These are phyloP conservation scores for Encephalitozoon cuniculi DNA, from an alignment of 371 early-diverging fungal species.

Conservation along the genomic window DNA sequence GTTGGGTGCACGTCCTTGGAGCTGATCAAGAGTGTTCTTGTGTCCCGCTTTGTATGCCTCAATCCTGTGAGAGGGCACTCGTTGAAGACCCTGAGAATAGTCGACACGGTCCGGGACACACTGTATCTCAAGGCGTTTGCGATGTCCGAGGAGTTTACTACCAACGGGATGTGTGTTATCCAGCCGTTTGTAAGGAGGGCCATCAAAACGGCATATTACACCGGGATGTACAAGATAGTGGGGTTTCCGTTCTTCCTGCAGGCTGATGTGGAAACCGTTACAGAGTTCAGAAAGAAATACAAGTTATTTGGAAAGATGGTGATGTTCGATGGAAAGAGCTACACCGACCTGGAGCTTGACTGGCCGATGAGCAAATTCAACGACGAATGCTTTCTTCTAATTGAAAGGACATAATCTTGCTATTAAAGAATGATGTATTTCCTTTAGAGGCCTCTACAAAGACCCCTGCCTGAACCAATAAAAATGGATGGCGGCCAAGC, in stretches of 20 bases:
- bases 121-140: conserved; percentile 4
- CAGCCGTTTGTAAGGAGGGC: conserved; percentile 5
- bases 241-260: conserved; percentile 34
- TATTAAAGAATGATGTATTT: neutral
- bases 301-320: conserved; percentile 13
- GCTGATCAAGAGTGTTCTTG: conserved; percentile 18
- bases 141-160: conserved; percentile 6
- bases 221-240: conserved; percentile 16
- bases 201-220: conserved; percentile 26
- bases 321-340: conserved; percentile 22
- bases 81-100: neutral
- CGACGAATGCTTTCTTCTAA: conserved; percentile 18
- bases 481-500: neutral
- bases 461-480: neutral
- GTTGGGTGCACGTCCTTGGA: neutral
- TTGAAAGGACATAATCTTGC: conserved; percentile 1
- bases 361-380: conserved; percentile 8
- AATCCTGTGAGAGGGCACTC: neutral
- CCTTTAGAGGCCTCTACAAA: neutral
- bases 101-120: conserved; percentile 13
- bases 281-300: conserved; percentile 12
- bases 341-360: conserved; percentile 17
- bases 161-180: conserved; percentile 33
- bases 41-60: conserved; percentile 9
- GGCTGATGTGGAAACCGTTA: neutral